A percentile compares a stretch with the other conserved stretches of the same genome.
These are phyloP conservation scores for Oryza nivara DNA, from an alignment of 176 grass and related monocot genomes.

Conservation along the genomic window DNA sequence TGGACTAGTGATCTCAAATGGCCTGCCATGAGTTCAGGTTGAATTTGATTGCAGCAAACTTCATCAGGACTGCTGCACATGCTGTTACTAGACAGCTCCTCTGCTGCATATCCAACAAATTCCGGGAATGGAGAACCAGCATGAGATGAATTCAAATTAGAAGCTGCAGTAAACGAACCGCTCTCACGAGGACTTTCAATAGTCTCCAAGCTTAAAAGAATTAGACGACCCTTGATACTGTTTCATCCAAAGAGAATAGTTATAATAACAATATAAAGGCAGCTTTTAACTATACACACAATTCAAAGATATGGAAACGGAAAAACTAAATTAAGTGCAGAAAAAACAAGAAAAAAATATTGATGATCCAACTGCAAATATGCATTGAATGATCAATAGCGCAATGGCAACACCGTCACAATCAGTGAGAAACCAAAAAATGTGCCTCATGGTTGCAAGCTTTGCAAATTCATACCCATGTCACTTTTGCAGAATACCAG, in stretches of 20 bases:
- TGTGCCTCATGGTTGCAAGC: not conserved
- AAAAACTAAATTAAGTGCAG: conserved; percentile 21
- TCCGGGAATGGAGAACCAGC: conserved; percentile 71
- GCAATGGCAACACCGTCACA: not conserved
- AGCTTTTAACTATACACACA: not conserved
- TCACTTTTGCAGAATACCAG: not conserved
- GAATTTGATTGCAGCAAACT: conserved; percentile 59
- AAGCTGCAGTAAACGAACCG: conserved; percentile 51
- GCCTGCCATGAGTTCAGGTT: conserved; percentile 68
- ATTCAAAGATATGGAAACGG: conserved; percentile 18
- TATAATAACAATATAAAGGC: not conserved
- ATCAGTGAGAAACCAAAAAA: not conserved
- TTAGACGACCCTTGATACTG: conserved; percentile 86
- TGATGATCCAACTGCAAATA: conserved; percentile 20
- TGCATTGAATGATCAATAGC: not conserved
- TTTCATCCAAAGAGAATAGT: conserved; percentile 44
- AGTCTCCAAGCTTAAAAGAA: conserved; percentile 81
- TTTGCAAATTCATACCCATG: not conserved
- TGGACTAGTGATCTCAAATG: conserved; percentile 73
- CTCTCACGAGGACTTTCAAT: conserved; percentile 57
- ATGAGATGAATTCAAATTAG: conserved; percentile 66
- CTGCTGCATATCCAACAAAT: conserved; percentile 68
- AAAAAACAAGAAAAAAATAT: not conserved
- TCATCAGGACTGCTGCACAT: conserved; percentile 73
- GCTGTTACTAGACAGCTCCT: conserved; percentile 72